Base-by-base conservation (phyloP, 208 protist genomes). In the Leishmania guyanensis region DNA sequence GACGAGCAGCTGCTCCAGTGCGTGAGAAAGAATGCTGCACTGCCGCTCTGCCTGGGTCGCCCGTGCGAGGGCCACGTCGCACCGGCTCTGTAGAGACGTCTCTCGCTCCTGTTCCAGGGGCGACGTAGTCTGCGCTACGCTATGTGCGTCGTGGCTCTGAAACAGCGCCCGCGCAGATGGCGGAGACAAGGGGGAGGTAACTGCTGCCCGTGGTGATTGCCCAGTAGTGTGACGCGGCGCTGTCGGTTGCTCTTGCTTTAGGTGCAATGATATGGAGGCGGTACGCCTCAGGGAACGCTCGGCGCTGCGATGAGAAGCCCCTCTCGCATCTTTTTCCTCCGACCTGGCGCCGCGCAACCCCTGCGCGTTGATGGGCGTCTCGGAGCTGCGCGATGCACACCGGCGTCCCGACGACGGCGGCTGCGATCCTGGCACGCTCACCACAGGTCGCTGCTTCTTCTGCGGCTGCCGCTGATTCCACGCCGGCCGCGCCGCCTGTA, bases 391-490 rank as follows among this genome's bases (percentile, higher is more conserved):
- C 50, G 77, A 86, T 9, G 22, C 56, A 60, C 70, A 70, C 51
- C 56, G 77, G 0, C 72, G 86, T 36, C 60, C 69, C 58, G 78
- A 82, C 17, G 54, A 66, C n/a, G 82, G 78, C 29, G 78, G 77
- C 50, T 80, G 58, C 26, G 73, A 74, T 17, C 84, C 85, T 50
- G 87, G 85, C 22, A 72, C 84, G 70, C 91, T 93, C n/a, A 95
- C 88, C 48, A 88, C 81, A 1, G 90, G 91, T 62, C 87, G 89
- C 60, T 83, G 69, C 65, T 86, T 87, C n/a, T 85, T 78, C 22
- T 81, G 83, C 29, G 92, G 92, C 26, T 83, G 79, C 22, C 84
- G 88, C 81, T 91, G 90, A 74, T 95, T 95, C 92, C 92, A 95
- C 56, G 86, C 88, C 54, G 92, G 92, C 3, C 90, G 90, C 12